phyloP scores from a whole-genome alignment of 768 basidiomycete species.

The Tricholoma hemisulphureum region DNA sequence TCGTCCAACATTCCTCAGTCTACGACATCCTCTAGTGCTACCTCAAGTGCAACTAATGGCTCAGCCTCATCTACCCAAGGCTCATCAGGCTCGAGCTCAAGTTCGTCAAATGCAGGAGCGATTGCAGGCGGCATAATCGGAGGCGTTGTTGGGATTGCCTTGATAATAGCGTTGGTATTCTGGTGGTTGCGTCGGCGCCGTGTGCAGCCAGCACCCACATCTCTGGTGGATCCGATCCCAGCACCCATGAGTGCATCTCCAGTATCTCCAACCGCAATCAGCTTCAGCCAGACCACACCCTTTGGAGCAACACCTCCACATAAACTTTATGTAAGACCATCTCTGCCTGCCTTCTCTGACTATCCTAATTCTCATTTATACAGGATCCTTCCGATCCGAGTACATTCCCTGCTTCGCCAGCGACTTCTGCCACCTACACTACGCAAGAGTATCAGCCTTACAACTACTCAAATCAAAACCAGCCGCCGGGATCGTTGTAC shows the following conservation, averaged over 20 bases:
- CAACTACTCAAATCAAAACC: slow-evolving; percentile 5
- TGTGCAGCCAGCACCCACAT: slow-evolving; percentile 20
- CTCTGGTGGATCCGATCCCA: slow-evolving; percentile 13
- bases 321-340: slow-evolving; percentile 38
- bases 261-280: slow-evolving; percentile 11
- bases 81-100: neutral
- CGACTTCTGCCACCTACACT: slow-evolving; percentile 7
- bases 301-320: slow-evolving; percentile 24
- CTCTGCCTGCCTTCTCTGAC: neutral
- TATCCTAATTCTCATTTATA: slow-evolving; percentile 5
- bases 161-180: slow-evolving; percentile 35
- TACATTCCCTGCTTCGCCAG: slow-evolving; percentile 35
- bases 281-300: slow-evolving; percentile 12
- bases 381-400: slow-evolving; percentile 42
- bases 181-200: slow-evolving; percentile 29
- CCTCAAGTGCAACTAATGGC: slow-evolving; percentile 8
- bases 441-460: slow-evolving; percentile 11
- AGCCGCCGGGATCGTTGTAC: slow-evolving; percentile 17
- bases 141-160: slow-evolving; percentile 45
- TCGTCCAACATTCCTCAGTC: slow-evolving; percentile 29
- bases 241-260: slow-evolving; percentile 8
- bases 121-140: slow-evolving; percentile 68
- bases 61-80: neutral
- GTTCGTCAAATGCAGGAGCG: slow-evolving; percentile 40
- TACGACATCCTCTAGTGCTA: slow-evolving; percentile 14